Percentiles rank a stretch among this genome's conserved stretches.
Evolutionary conservation across 2,329 filamentous ascomycete genomes (phyloP).

Genomic region (Fonsecaea erecta): DNA sequence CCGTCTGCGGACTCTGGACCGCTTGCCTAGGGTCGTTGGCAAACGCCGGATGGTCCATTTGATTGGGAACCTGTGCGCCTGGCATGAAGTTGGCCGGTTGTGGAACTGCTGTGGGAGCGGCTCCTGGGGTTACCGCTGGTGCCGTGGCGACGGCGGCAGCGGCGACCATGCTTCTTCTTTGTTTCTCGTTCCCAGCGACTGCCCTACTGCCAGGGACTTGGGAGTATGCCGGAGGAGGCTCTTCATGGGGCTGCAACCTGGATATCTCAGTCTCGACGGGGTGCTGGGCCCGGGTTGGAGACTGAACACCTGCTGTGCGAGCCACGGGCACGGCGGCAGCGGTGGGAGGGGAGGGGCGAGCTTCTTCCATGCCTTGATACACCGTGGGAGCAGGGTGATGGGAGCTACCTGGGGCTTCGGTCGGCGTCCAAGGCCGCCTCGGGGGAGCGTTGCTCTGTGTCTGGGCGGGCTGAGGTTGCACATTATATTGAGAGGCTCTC

Average conservation of each 20-base stretch:
- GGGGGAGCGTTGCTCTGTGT: conserved; percentile 44
- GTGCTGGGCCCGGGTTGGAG: conserved; percentile 58
- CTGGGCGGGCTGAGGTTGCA: conserved; percentile 51
- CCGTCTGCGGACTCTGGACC: conserved; percentile 36
- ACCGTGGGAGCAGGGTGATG: conserved; percentile 89
- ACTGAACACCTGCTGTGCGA: conserved; percentile 40
- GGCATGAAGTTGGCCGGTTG: conserved; percentile 29
- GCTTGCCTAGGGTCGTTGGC: conserved; percentile 74
- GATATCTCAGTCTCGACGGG: conserved; percentile 86
- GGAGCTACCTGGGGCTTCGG: conserved; percentile 82
- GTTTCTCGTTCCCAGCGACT: conserved; percentile 77
- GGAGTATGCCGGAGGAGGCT: conserved; percentile 89
- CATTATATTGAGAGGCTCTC: conserved; percentile 74
- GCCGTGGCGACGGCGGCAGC: conserved; percentile 38
- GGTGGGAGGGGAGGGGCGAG: conserved; percentile 53
- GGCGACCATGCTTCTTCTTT: conserved; percentile 51
- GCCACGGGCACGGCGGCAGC: conserved; percentile 51
- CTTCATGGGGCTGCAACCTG: conserved; percentile 70
- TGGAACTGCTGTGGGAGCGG: conserved; percentile 30
- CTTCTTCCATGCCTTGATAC: conserved; percentile 82
- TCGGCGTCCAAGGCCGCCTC: conserved; percentile 88
- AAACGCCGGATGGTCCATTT: conserved; percentile 79
- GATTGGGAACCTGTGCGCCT: conserved; percentile 44
- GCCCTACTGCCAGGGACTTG: conserved; percentile 64
- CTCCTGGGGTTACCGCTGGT: conserved; percentile 28